Percentiles rank a stretch among this genome's conserved stretches.
Evolutionary conservation across 208 protist species (phyloP).

Genomic region (Crithidia brevicula): DNA sequence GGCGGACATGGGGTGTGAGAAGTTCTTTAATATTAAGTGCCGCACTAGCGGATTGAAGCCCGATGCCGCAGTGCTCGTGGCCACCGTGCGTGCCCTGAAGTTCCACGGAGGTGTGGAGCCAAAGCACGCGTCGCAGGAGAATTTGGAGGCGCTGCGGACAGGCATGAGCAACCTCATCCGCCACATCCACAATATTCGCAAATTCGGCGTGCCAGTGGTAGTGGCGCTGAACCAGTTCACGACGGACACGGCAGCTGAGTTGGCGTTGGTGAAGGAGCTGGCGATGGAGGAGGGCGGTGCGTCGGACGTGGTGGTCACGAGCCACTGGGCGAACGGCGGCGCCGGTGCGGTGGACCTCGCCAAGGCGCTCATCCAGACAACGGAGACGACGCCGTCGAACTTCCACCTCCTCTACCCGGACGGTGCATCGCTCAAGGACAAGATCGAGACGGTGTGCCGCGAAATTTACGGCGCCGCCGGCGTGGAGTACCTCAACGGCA

Average conservation of each 20-base stretch:
- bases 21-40: constrained; percentile 99
- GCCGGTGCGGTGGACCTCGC: constrained; percentile 90
- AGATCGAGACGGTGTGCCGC: constrained; percentile 96
- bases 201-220: constrained; percentile 97
- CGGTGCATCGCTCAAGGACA: constrained; percentile 90
- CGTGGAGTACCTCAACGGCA: constrained; percentile 89
- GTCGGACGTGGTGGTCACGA: constrained; percentile 87
- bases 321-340: constrained; percentile 95
- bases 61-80: constrained; percentile 95
- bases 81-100: constrained; percentile 97
- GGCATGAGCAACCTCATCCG: constrained; percentile 92
- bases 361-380: constrained; percentile 82
- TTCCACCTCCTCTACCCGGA: constrained; percentile 95
- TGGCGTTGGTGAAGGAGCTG: constrained; percentile 80
- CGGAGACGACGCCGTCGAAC: constrained; percentile 49
- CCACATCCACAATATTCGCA: constrained; percentile 94
- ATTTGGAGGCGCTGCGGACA: constrained; percentile 88
- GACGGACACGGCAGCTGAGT: constrained; percentile 92
- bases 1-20: constrained; percentile 97
- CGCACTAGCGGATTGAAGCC: constrained; percentile 92
- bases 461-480: constrained; percentile 96
- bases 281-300: constrained; percentile 85
- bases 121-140: constrained; percentile 68
- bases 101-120: constrained; percentile 95
- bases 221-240: constrained; percentile 96